Evolutionary conservation across 2,329 filamentous ascomycete genomes (phyloP), one percentile per base, ranked within the genome.

Genomic region (Fusarium anthophilum): DNA sequence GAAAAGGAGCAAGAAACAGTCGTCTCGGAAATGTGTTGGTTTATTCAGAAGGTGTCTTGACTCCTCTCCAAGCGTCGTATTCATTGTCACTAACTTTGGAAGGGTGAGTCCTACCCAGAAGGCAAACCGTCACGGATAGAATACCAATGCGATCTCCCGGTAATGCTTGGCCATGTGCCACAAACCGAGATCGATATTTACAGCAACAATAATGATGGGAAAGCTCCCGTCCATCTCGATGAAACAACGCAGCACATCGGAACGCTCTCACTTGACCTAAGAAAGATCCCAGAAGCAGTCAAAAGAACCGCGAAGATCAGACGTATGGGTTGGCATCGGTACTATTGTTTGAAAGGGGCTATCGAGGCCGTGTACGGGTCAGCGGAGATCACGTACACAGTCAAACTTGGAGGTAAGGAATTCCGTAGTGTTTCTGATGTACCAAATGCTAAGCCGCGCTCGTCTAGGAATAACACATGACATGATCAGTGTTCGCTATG

Each of bases 121-220:
- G 80, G 78, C 24, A 81, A 76, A 58, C 82, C 82, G 14, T 81
- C 80, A 6, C 77, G 67, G 12, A 83, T 83, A 58, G 80, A 82
- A 51, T 83, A 82, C 51, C 82, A 83, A 55, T 83, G 82, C 68
- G 82, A 83, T 66, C 78, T 83, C 18, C 82, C 82, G 9, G 81
- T 83, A 8, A 77, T 76, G 60, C 70, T 78, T 62, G 82, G 82
- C 7, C 79, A 82, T 51, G 66, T 67, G 13, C 82, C 82, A 10
- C 81, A 83, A 60, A 82, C 81, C 4, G 80, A 83, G 55, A 82
- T 83, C 56, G 81, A 83, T 51, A 83, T 83, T 12, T 83, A 81
- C 68, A 79, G 79, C 72, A 80, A 79, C 65, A 76, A 81, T 28
- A 79, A 82, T 35, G 77, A 82, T n/a, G 61, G 59, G 0, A 77